Evolutionary conservation across 2,329 filamentous ascomycete species (phyloP).

Genomic region (Xylaria arbuscula): DNA sequence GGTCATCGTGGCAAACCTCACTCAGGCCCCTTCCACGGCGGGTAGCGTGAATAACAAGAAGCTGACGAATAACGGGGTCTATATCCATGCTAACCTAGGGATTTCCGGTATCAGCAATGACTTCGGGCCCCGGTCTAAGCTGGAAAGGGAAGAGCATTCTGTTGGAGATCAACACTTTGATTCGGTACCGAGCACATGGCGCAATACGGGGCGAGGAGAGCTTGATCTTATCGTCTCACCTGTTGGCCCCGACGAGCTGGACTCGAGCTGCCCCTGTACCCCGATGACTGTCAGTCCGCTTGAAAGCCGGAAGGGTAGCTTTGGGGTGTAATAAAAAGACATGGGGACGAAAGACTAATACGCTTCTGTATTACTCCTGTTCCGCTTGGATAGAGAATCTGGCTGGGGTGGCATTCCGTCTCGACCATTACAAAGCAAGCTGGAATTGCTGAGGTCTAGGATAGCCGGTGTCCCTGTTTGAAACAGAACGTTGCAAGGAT

Average conservation of each 20-base stretch:
- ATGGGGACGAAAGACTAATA: too few relatives aligned
- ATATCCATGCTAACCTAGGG: neutral
- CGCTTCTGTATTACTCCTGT: neutral
- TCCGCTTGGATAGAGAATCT: neutral
- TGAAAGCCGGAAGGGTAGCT: constrained; percentile 39
- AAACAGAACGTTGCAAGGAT: neutral
- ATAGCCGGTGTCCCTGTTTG: neutral
- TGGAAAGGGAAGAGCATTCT: constrained; percentile 34
- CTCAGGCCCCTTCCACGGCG: neutral
- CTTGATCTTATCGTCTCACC: constrained; percentile 40
- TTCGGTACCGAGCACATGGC: constrained; percentile 30
- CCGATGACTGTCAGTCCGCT: constrained; percentile 42
- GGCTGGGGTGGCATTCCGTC: neutral
- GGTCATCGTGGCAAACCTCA: neutral
- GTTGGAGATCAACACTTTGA: constrained; percentile 32
- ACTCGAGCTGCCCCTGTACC: constrained; percentile 23
- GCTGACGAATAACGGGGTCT: neutral
- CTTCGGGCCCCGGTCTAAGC: constrained; percentile 35
- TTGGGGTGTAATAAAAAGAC: constrained; percentile 20
- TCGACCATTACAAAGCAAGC: neutral
- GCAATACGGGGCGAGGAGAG: constrained; percentile 12
- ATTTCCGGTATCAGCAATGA: constrained; percentile 1
- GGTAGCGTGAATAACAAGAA: neutral
- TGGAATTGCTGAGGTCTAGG: neutral
- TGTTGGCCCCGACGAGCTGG: constrained; percentile 28